Evolutionary conservation across 2,329 filamentous ascomycete genomes (phyloP).

Genomic region (Alternaria dauci): DNA sequence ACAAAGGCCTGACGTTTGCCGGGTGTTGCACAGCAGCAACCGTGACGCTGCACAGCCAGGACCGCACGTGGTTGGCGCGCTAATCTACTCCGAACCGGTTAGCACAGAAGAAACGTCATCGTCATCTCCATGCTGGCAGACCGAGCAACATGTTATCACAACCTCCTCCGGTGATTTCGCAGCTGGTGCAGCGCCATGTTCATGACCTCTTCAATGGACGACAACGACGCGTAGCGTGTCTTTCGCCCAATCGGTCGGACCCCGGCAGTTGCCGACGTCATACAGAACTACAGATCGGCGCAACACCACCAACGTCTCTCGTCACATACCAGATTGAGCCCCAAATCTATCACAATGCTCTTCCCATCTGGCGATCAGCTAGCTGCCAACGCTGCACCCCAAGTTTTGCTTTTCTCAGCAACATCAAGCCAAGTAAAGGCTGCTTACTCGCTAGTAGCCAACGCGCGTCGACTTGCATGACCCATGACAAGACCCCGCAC

Average conservation of each 20-base stretch:
- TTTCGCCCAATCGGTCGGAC: slow-evolving; percentile 9
- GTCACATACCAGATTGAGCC: neutral
- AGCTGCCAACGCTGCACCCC: no score
- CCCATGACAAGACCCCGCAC: slow-evolving; percentile 1
- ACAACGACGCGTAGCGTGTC: neutral
- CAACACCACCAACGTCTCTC: slow-evolving; percentile 7
- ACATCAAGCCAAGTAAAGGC: neutral
- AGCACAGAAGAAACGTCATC: neutral
- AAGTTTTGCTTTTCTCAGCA: neutral
- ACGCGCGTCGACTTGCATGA: slow-evolving; percentile 5
- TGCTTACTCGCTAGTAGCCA: neutral
- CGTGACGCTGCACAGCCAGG: slow-evolving; percentile 5
- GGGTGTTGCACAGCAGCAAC: slow-evolving; percentile 10
- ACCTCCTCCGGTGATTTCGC: neutral
- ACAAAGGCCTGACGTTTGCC: slow-evolving; percentile 8
- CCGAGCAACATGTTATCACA: neutral
- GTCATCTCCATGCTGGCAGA: neutral
- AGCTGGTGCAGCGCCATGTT: neutral
- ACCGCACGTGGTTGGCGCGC: neutral
- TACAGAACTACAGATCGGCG: neutral
- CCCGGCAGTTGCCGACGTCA: slow-evolving; percentile 4
- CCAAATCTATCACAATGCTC: neutral
- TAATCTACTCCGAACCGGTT: neutral
- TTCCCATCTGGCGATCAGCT: neutral
- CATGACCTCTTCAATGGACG: neutral